Evolutionary conservation across 352 stramenopile genomes (phyloP).

Genomic region (Phytophthora crassamura): DNA sequence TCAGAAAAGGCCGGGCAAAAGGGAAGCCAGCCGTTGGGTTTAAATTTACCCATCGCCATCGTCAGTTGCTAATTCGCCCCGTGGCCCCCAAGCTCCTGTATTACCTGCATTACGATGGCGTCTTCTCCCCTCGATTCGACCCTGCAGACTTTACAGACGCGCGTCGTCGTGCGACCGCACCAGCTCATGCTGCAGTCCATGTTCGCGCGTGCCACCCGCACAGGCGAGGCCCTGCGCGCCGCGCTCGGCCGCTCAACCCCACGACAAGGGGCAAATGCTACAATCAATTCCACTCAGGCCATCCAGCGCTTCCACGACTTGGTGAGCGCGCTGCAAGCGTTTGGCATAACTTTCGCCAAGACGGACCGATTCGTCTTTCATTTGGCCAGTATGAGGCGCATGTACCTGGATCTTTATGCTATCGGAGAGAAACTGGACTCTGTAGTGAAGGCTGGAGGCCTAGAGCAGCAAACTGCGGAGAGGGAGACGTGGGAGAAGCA

Average conservation of each 20-base stretch:
- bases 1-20: too few relatives aligned
- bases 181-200: constrained; percentile 24
- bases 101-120: background rate
- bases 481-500: constrained; percentile 12
- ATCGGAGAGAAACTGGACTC: constrained; percentile 15
- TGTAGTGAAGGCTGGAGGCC: constrained; percentile 4
- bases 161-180: background rate
- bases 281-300: background rate
- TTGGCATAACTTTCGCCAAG: constrained; percentile 28
- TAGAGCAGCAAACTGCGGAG: background rate
- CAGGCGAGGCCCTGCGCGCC: constrained; percentile 3
- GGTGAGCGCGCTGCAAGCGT: background rate
- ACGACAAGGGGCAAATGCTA: background rate
- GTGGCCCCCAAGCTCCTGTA: background rate
- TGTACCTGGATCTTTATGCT: constrained; percentile 16
- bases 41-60: background rate
- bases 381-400: constrained; percentile 31
- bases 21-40: too few relatives aligned
- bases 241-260: background rate
- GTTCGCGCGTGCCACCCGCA: constrained; percentile 3
- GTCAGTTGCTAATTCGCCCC: constrained; percentile 10
- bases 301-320: constrained; percentile 1
- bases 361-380: constrained; percentile 30
- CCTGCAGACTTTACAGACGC: background rate
- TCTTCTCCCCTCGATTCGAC: background rate